Percentiles rank a stretch among this genome's conserved stretches.
Conservation (phyloP, 2,329 filamentous ascomycete genomes). For the Colletotrichum sp. region DNA sequence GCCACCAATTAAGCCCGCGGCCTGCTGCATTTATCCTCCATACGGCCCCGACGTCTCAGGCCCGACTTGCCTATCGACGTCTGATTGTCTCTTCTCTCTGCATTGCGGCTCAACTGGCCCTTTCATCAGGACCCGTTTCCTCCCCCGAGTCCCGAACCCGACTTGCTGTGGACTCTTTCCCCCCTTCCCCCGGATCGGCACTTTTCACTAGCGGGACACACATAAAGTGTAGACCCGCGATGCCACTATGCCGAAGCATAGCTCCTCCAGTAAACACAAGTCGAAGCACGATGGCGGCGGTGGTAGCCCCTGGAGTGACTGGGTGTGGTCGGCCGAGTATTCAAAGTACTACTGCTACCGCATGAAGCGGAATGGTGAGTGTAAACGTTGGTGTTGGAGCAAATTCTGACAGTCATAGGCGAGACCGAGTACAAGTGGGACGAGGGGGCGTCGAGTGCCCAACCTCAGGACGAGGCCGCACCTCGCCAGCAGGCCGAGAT, state of each 20-base stretch:
- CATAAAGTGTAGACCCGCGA: conserved; percentile 22
- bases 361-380: conserved; percentile 32
- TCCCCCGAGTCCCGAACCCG: background rate
- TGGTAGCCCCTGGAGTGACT: conserved; percentile 27
- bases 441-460: background rate
- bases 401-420: conserved; percentile 24
- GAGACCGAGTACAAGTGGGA: conserved; percentile 30
- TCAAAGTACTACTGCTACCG: conserved; percentile 32
- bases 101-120: conserved; percentile 10
- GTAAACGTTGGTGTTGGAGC: background rate
- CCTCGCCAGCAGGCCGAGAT: conserved; percentile 29
- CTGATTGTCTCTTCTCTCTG: conserved; percentile 9
- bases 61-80: conserved; percentile 2
- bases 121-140: background rate
- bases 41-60: background rate
- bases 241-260: conserved; percentile 31
- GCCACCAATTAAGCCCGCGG: conserved; percentile 9
- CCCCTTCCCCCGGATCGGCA: background rate
- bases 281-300: conserved; percentile 18
- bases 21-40: conserved; percentile 10
- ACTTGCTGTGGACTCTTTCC: background rate
- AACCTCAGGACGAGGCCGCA: conserved; percentile 15
- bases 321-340: conserved; percentile 31
- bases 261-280: conserved; percentile 27
- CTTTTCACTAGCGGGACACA: background rate